Evolutionary conservation across 1,284 basidiomycete species (phyloP), one percentile per base, ranked within the genome.

Genomic region (Cutaneotrichosporon mucoides): DNA sequence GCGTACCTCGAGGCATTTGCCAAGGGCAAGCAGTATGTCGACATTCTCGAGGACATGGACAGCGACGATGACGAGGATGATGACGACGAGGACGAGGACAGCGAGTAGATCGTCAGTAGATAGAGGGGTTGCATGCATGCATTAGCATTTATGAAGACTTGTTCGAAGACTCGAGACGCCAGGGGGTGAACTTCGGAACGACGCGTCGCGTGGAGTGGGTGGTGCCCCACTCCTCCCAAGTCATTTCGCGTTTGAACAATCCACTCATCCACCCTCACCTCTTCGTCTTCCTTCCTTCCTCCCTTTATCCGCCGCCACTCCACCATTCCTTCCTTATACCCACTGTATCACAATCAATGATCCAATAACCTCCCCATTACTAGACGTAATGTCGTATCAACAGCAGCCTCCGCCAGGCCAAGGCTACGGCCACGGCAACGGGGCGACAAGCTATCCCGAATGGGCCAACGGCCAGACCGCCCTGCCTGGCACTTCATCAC

Each of bases 11-110:
- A 71, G 44, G 61, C 69, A 15, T 75, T 64, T 57, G 57, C 53
- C 41, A 75, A 71, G 66, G 75, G 75, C 34, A 75, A 76, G 62
- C 64, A 66, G 41, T 75, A 75, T 62, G 75, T 76, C 48, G 75
- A 76, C 61, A 69, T 73, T 16, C 60, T 76, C 47, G 75, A 76
- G 65, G 55, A 72, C 51, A 74, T 76, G 75, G 73, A 75, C 37
- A 75, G 73, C 62, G 73, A 71, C 45, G 67, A 68, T 46, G 73
- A 75, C 7, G 72, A 73, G 4, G 72, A 74, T 10, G 67, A 68
- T 7, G 66, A 69, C 33, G 70, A 72, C 2, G 72, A 71, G 16
- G 68, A 69, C 13, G 67, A 66, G 24, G 59, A 70, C 40, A 37
- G 44, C 38, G 63, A 65, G 56, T 59, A 66, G 64, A 62, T 3